These are phyloP conservation scores for Xylaria palmicola DNA, from an alignment of 495 filamentous ascomycete species.

Conservation along the genomic window DNA sequence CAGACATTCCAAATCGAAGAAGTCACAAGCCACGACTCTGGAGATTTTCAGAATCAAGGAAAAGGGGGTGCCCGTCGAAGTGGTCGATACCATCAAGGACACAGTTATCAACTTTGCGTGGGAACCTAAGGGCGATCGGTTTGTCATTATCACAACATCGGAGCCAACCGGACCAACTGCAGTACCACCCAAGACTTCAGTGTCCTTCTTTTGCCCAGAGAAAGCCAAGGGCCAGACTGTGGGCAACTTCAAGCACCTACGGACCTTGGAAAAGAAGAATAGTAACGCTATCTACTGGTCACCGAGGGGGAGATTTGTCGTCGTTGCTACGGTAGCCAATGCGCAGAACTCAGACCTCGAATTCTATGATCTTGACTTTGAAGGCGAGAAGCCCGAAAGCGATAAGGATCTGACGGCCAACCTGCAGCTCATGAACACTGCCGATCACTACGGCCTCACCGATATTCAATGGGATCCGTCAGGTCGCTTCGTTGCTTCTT, in stretches of 20 bases:
- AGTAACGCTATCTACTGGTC: conserved; percentile 99
- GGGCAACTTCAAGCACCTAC: conserved; percentile 93
- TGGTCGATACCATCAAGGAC: conserved; percentile 94
- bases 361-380: conserved; percentile 96
- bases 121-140: conserved; percentile 96
- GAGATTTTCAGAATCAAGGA: conserved; percentile 97
- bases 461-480: conserved; percentile 98
- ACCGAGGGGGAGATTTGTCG: conserved; percentile 91
- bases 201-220: conserved; percentile 95
- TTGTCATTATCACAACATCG: conserved; percentile 93
- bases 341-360: conserved; percentile 92
- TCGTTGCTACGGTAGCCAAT: conserved; percentile 88
- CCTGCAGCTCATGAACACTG: conserved; percentile 85
- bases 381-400: conserved; percentile 88
- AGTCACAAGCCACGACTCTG: conserved; percentile 91
- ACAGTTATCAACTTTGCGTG: conserved; percentile 99
- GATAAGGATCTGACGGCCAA: conserved; percentile 96
- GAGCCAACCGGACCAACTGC: conserved; percentile 75
- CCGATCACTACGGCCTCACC: conserved; percentile 95
- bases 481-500: conserved; percentile 87
- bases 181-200: conserved; percentile 87
- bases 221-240: conserved; percentile 73
- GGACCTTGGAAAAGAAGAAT: conserved; percentile 96
- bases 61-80: conserved; percentile 96
- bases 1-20: conserved; percentile 98